Evolutionary conservation across 371 early-diverging fungal genomes (phyloP).

Genomic region (Umbelopsis sp.): DNA sequence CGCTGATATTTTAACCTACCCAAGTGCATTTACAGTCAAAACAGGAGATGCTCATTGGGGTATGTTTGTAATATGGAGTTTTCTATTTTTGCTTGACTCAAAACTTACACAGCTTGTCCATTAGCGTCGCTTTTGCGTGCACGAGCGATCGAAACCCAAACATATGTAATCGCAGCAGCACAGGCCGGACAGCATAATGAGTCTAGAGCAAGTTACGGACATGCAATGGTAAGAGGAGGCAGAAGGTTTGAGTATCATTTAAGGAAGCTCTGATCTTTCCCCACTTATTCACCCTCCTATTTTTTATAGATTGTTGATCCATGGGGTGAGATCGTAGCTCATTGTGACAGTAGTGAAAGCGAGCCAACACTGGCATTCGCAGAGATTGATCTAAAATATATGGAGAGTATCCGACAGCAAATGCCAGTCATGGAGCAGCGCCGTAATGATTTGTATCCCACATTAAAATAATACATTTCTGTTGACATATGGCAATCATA

Average conservation of each 20-base stretch:
- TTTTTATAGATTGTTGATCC: constrained; percentile 47
- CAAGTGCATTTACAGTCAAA: constrained; percentile 84
- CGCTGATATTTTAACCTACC: constrained; percentile 78
- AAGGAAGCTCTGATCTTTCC: no score
- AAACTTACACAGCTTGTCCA: neutral
- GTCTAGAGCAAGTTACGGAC: constrained; percentile 76
- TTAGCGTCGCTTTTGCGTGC: constrained; percentile 75
- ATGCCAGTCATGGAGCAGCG: constrained; percentile 80
- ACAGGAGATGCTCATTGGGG: constrained; percentile 91
- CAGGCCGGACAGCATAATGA: constrained; percentile 81
- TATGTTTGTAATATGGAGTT: constrained; percentile 26
- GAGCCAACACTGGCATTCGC: constrained; percentile 62
- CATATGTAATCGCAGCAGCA: constrained; percentile 71
- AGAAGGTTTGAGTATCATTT: no score
- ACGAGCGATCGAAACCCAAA: constrained; percentile 87
- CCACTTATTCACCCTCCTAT: neutral
- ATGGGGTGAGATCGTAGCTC: constrained; percentile 65
- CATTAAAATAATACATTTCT: constrained; percentile 17
- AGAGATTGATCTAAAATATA: constrained; percentile 61
- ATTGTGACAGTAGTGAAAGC: constrained; percentile 52
- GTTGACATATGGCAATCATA: no score
- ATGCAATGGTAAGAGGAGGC: constrained; percentile 68
- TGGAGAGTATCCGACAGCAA: constrained; percentile 64
- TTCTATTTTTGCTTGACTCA: no score
- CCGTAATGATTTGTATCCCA: constrained; percentile 66